A percentile compares a stretch with the other conserved stretches of the same genome.
These are phyloP conservation scores for Rossbeevera mucosa DNA, from an alignment of 768 basidiomycete species.

Conservation along the genomic window DNA sequence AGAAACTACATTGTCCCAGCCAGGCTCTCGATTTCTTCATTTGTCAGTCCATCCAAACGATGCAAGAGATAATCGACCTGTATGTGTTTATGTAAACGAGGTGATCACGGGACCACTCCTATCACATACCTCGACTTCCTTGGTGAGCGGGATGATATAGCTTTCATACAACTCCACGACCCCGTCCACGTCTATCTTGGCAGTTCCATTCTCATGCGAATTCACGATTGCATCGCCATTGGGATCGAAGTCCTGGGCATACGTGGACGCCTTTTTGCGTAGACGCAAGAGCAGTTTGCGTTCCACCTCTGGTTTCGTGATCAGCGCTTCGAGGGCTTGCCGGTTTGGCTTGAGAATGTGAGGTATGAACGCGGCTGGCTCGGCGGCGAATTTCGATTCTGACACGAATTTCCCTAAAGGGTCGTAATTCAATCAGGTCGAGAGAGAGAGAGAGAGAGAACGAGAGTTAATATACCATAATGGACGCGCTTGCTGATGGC, in stretches of 20 bases:
- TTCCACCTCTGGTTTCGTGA: slow-evolving; percentile 98
- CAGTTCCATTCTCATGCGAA: slow-evolving; percentile 30
- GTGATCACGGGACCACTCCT: background rate
- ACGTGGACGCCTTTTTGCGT: slow-evolving; percentile 74
- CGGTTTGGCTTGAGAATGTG: slow-evolving; percentile 82
- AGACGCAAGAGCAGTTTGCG: slow-evolving; percentile 75
- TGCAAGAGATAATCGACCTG: slow-evolving; percentile 95
- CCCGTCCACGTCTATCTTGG: slow-evolving; percentile 88
- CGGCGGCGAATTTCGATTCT: slow-evolving; percentile 89
- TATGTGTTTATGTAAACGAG: background rate
- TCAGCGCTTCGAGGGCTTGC: slow-evolving; percentile 73
- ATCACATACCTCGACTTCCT: slow-evolving; percentile 88
- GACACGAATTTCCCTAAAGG: slow-evolving; percentile 93
- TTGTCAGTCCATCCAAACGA: slow-evolving; percentile 79
- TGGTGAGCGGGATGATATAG: slow-evolving; percentile 95
- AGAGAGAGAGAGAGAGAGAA: slow-evolving; percentile 13
- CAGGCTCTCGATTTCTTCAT: slow-evolving; percentile 73
- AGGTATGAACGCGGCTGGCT: slow-evolving; percentile 86
- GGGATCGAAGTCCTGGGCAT: slow-evolving; percentile 78
- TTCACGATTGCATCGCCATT: slow-evolving; percentile 52
- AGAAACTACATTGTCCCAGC: slow-evolving; percentile 12
- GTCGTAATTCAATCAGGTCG: slow-evolving; percentile 1
- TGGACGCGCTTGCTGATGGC: slow-evolving; percentile 98
- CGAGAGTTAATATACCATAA: slow-evolving; percentile 62
- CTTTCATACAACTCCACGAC: slow-evolving; percentile 92